These are phyloP conservation scores for Plasmodium malariae DNA, from an alignment of 169 alveolate species.

Conservation along the genomic window DNA sequence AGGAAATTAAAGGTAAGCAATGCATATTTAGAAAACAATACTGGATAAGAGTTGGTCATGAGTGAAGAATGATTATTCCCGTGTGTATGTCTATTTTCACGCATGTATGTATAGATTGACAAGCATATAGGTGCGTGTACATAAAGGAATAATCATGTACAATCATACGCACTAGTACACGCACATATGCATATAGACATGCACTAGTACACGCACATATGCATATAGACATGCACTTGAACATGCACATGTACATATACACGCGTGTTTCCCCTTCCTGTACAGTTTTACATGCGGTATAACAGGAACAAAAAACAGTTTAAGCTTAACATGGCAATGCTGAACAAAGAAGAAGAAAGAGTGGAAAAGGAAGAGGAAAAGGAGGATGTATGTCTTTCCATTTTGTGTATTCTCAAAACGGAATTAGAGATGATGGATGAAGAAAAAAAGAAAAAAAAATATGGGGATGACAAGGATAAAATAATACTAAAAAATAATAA, in stretches of 20 bases:
- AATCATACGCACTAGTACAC: no score
- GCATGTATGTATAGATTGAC: no score
- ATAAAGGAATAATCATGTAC: no score
- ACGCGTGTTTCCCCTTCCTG: not conserved
- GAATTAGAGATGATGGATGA: conserved; percentile 63
- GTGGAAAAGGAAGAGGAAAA: conserved; percentile 1
- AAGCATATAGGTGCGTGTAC: no score
- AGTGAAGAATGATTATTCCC: no score
- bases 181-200: no score
- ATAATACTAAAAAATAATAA: conserved; percentile 10
- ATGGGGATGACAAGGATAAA: conserved; percentile 5
- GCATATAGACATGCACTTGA: not conserved
- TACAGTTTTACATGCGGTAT: conserved; percentile 42
- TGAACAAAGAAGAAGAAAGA: not conserved
- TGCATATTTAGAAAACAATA: no score
- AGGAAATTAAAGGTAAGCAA: conserved; percentile 34
- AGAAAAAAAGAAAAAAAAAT: conserved; percentile 25
- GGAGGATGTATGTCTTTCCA: conserved; percentile 46
- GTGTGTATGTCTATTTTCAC: no score
- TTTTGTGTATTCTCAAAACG: conserved; percentile 38
- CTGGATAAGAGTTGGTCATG: no score
- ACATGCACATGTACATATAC: not conserved
- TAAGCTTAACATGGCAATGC: conserved; percentile 12
- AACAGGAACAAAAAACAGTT: conserved; percentile 27
- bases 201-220: not conserved